Conservation (phyloP, 345 rosid species). For the Limnanthes douglasii region DNA sequence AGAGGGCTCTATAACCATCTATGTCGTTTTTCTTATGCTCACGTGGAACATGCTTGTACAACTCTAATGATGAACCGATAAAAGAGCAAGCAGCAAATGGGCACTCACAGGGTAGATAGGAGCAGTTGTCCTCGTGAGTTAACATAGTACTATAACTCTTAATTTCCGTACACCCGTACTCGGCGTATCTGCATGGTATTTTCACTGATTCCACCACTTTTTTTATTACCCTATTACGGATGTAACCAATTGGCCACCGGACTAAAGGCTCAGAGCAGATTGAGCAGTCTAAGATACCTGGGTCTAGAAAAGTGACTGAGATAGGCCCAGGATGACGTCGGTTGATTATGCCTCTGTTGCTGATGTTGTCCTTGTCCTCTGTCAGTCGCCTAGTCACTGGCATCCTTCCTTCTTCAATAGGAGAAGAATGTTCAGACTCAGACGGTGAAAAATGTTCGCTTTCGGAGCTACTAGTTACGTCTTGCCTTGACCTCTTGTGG, state of each 20-base stretch:
- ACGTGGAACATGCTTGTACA: slow-evolving; percentile 16
- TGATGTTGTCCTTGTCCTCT: too few species aligned
- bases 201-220: slow-evolving; percentile 19
- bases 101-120: slow-evolving; percentile 21
- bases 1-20: background rate
- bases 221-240: slow-evolving; percentile 36
- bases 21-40: slow-evolving; percentile 21
- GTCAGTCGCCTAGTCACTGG: too few species aligned
- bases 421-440: too few species aligned
- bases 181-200: slow-evolving; percentile 18
- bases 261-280: background rate
- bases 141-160: slow-evolving; percentile 11
- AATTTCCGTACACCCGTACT: slow-evolving; percentile 20
- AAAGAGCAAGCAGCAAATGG: slow-evolving; percentile 23
- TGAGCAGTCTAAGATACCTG: slow-evolving; percentile 2
- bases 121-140: slow-evolving; percentile 23
- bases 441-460: too few species aligned
- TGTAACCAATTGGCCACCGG: slow-evolving; percentile 19
- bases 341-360: too few species aligned
- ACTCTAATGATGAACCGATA: slow-evolving; percentile 17
- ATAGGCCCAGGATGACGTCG: too few species aligned
- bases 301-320: background rate
- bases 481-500: too few species aligned
- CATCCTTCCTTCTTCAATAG: too few species aligned
- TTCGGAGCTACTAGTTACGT: too few species aligned